These are phyloP conservation scores for Plantago major DNA, from an alignment of 257 asterid species.

Conservation along the genomic window DNA sequence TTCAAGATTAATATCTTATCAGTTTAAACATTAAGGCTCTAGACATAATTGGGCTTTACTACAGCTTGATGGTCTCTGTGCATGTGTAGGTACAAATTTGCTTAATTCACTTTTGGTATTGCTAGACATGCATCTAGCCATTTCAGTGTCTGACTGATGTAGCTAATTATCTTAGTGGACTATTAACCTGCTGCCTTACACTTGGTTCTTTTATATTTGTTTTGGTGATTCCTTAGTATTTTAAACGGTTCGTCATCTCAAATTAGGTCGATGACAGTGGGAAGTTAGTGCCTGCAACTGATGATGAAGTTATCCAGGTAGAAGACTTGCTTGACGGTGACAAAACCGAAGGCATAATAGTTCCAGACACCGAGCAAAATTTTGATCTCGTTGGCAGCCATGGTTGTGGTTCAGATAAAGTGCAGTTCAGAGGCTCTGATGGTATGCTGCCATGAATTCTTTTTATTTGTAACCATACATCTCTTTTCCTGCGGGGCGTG, in stretches of 20 bases:
- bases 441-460: conserved; percentile 29
- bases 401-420: conserved; percentile 24
- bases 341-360: conserved; percentile 31
- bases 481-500: not conserved
- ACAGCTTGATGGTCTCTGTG: no score
- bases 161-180: no score
- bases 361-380: conserved; percentile 30
- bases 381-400: conserved; percentile 27
- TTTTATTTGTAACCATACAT: no score
- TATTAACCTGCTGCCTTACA: no score
- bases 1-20: no score
- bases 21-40: no score
- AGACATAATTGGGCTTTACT: no score
- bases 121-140: no score
- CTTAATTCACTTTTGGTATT: no score
- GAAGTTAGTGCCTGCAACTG: conserved; percentile 93
- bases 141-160: no score
- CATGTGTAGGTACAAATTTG: no score
- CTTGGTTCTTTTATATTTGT: conserved; percentile 5
- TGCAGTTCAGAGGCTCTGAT: conserved; percentile 32
- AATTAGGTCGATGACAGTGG: conserved; percentile 85
- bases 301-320: conserved; percentile 75
- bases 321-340: conserved; percentile 72
- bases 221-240: conserved; percentile 9
- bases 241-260: conserved; percentile 13